Evolutionary conservation across 768 basidiomycete genomes (phyloP), one percentile per base, ranked within the genome.

Genomic region (Tylopilus felleus): DNA sequence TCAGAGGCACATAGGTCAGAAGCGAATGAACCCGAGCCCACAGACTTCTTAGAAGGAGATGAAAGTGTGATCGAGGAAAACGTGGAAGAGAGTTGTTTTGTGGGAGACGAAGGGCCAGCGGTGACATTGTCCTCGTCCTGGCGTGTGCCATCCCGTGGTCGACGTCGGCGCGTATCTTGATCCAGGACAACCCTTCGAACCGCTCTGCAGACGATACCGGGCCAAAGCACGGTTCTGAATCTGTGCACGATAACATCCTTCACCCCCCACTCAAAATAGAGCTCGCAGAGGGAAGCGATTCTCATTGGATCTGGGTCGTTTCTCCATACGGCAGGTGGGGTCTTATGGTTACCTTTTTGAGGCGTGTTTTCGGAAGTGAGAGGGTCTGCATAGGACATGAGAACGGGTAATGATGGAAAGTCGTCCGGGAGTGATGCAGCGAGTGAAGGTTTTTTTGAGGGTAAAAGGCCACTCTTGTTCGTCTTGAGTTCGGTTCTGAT

Each of bases 231-330:
- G 0, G 84, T 89, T 63, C 89, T 77, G 65, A 95, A 93, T 12
- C 91, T 84, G 59, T 90, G 90, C 59, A 90, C 79, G 51, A 96
- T 90, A 3, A 83, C 76, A 45, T 91, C 87, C 61, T 78, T 85
- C 47, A 90, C 85, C 0, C 93, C 93, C 93, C 93, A 97, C 65
- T 95, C 93, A 57, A 96, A 96, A 66, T 85, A 88, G 44, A 85
- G 77, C 69, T 97, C 94, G 73, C 93, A 95, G 4, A 85, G 76
- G 10, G 74, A 80, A 0, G 94, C 93, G 16, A 95, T 79, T 50
- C 80, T 82, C 16, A 79, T 80, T 1, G 91, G 72, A 60, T 87
- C 82, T 0, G 88, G 86, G 55, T 92, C 88, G 49, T 70, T 65
- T 31, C 64, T 63, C 80, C 80, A 83, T 17, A 73, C 77, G 2